phyloP scores from a whole-genome alignment of 2,329 filamentous ascomycete genomes.

The Fusarium sp. region DNA sequence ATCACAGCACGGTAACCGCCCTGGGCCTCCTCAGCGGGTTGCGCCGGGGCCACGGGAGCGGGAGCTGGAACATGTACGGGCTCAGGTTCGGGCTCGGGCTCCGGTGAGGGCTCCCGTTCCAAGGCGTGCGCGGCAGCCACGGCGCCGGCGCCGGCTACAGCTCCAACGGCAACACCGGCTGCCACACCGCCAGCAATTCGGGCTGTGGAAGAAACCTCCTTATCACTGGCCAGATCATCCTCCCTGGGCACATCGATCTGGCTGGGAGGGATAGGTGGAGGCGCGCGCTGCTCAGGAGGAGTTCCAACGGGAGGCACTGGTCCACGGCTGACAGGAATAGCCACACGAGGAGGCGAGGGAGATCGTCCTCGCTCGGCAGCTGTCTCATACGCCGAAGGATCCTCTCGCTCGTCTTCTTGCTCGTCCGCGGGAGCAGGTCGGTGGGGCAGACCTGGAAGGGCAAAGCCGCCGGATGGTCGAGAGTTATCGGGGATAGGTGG shows the following conservation, averaged over 20 bases:
- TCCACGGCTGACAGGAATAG: slow-evolving; percentile 82
- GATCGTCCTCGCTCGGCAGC: slow-evolving; percentile 57
- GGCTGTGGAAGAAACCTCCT: slow-evolving; percentile 66
- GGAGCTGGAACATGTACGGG: slow-evolving; percentile 12
- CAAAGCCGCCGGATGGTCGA: slow-evolving; percentile 79
- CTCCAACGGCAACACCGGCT: slow-evolving; percentile 47
- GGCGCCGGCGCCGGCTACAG: slow-evolving; percentile 31
- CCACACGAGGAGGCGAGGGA: slow-evolving; percentile 83
- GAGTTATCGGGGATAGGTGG: slow-evolving; percentile 65
- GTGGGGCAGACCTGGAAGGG: slow-evolving; percentile 80
- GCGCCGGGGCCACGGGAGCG: slow-evolving; percentile 17
- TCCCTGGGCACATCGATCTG: slow-evolving; percentile 74
- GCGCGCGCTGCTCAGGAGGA: slow-evolving; percentile 58
- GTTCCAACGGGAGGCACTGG: slow-evolving; percentile 65
- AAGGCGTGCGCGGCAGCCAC: slow-evolving; percentile 34
- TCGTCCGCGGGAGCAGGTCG: slow-evolving; percentile 62
- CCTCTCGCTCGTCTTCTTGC: slow-evolving; percentile 63
- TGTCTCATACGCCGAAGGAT: slow-evolving; percentile 54
- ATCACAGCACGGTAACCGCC: slow-evolving; percentile 80
- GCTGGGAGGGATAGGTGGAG: slow-evolving; percentile 70
- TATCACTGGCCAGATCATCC: slow-evolving; percentile 72
- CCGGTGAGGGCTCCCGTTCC: slow-evolving; percentile 39
- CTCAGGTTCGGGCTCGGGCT: slow-evolving; percentile 17
- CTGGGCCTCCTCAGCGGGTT: slow-evolving; percentile 40
- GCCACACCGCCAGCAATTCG: slow-evolving; percentile 70